These are phyloP conservation scores for Geotrichum australiense DNA, from an alignment of 1,139 yeast species.

Conservation along the genomic window DNA sequence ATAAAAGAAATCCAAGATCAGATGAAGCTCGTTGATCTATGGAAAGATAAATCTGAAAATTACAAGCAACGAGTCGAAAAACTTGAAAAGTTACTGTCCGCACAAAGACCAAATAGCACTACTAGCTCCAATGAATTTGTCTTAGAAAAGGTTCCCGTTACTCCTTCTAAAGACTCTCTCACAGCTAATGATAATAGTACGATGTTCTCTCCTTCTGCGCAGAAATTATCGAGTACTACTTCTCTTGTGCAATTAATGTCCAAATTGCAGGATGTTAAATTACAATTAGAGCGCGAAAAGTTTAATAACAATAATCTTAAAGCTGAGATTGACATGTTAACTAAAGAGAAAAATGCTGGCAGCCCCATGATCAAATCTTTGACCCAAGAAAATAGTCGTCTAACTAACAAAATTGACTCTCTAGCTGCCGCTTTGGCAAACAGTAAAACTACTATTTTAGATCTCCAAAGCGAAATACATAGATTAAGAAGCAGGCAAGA, in stretches of 20 bases:
- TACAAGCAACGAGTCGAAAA: conserved; percentile 34
- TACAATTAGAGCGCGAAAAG: conserved; percentile 61
- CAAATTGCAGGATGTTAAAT: conserved; percentile 56
- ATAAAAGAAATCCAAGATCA: conserved; percentile 58
- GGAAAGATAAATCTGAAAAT: conserved; percentile 43
- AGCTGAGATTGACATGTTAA: conserved; percentile 57
- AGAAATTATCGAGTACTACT: conserved; percentile 46
- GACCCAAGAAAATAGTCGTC: conserved; percentile 44
- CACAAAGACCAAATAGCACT: conserved; percentile 23
- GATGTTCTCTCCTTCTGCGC: conserved; percentile 40
- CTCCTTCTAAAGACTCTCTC: conserved; percentile 2
- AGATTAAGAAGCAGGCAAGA: conserved; percentile 17
- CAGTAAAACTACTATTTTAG: conserved; percentile 15
- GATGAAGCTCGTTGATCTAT: conserved; percentile 53
- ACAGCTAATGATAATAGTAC: conserved; percentile 20
- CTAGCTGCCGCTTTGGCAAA: conserved; percentile 36
- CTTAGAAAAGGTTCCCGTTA: conserved; percentile 17
- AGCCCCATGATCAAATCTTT: conserved; percentile 73
- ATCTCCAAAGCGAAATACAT: conserved; percentile 30
- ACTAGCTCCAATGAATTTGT: conserved; percentile 3
- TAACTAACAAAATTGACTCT: conserved; percentile 46
- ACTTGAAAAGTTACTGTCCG: conserved; percentile 41
- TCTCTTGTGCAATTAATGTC: conserved; percentile 64
- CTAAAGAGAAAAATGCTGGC: conserved; percentile 69
- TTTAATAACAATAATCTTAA: conserved; percentile 67